Conservation (phyloP, 2,329 filamentous ascomycete genomes). For the Aspergillus clavatus region DNA sequence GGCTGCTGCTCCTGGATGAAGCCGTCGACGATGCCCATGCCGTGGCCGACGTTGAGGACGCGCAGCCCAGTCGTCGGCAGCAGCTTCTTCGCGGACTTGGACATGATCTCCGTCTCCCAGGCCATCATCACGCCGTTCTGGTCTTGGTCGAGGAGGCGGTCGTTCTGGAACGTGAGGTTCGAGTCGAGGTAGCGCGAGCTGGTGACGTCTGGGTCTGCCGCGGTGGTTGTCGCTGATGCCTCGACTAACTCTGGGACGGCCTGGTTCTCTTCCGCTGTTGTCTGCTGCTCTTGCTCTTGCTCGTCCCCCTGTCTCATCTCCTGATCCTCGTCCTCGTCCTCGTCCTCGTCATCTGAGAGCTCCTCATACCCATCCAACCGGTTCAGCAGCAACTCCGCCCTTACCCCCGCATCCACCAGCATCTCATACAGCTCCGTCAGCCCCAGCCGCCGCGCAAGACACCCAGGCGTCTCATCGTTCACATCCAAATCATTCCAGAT, state of each 20-base stretch:
- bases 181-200: slow-evolving; percentile 66
- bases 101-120: slow-evolving; percentile 87
- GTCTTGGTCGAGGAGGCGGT: slow-evolving; percentile 66
- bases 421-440: slow-evolving; percentile 68
- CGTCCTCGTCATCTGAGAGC: slow-evolving; percentile 50
- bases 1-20: slow-evolving; percentile 68
- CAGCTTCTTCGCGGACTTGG: slow-evolving; percentile 65
- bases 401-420: slow-evolving; percentile 83
- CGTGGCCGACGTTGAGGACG: slow-evolving; percentile 82
- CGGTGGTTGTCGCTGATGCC: slow-evolving; percentile 8
- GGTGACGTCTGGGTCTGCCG: slow-evolving; percentile 46
- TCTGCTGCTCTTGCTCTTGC: slow-evolving; percentile 26
- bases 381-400: slow-evolving; percentile 81
- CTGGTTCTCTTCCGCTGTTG: slow-evolving; percentile 24
- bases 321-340: no score
- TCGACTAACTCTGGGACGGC: slow-evolving; percentile 26
- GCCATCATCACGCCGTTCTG: slow-evolving; percentile 91
- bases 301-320: slow-evolving; percentile 32
- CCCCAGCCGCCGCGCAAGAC: slow-evolving; percentile 67
- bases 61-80: slow-evolving; percentile 58
- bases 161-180: slow-evolving; percentile 58
- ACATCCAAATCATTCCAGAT: slow-evolving; percentile 96
- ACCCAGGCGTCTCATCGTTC: slow-evolving; percentile 86
- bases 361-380: slow-evolving; percentile 76
- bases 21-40: slow-evolving; percentile 82